These are phyloP conservation scores for Gomphus sp. DNA, from an alignment of 1,284 basidiomycete species.

Conservation along the genomic window DNA sequence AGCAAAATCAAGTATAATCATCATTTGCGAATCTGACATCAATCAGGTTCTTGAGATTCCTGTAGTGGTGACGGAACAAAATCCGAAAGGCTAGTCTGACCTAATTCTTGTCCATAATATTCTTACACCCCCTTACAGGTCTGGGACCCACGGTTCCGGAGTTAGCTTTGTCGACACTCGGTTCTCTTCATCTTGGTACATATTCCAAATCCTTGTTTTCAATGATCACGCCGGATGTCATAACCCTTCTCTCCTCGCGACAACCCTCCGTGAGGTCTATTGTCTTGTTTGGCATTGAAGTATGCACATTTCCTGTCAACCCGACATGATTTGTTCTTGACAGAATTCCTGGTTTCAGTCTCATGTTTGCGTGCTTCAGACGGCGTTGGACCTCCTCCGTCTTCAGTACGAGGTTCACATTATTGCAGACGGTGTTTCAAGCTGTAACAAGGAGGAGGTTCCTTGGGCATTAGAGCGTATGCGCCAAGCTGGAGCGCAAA, in stretches of 20 bases:
- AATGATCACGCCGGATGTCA: slow-evolving; percentile 69
- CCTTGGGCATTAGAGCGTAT: slow-evolving; percentile 57
- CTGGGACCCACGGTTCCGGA: slow-evolving; percentile 65
- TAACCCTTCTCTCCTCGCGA: slow-evolving; percentile 32
- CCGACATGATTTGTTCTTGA: not conserved
- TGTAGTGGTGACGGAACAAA: slow-evolving; percentile 78
- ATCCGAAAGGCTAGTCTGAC: slow-evolving; percentile 51
- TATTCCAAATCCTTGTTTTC: slow-evolving; percentile 75
- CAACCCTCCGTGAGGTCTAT: slow-evolving; percentile 47
- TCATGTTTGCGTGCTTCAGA: slow-evolving; percentile 86
- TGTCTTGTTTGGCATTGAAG: slow-evolving; percentile 83
- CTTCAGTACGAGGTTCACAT: slow-evolving; percentile 54
- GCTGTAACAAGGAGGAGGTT: slow-evolving; percentile 66
- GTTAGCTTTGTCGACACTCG: slow-evolving; percentile 51
- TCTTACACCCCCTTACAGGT: slow-evolving; percentile 29
- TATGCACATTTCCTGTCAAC: slow-evolving; percentile 20
- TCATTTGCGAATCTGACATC: not conserved
- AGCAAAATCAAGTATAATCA: not conserved
- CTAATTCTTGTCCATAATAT: not conserved
- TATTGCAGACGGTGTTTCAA: slow-evolving; percentile 79
- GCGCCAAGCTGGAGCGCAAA: slow-evolving; percentile 63
- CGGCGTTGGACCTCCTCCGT: slow-evolving; percentile 57
- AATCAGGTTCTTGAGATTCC: slow-evolving; percentile 31
- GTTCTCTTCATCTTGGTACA: slow-evolving; percentile 46
- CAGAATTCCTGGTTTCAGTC: slow-evolving; percentile 33